Conservation (phyloP, 2,329 filamentous ascomycete species). For the Arthrobotrys iridis region DNA sequence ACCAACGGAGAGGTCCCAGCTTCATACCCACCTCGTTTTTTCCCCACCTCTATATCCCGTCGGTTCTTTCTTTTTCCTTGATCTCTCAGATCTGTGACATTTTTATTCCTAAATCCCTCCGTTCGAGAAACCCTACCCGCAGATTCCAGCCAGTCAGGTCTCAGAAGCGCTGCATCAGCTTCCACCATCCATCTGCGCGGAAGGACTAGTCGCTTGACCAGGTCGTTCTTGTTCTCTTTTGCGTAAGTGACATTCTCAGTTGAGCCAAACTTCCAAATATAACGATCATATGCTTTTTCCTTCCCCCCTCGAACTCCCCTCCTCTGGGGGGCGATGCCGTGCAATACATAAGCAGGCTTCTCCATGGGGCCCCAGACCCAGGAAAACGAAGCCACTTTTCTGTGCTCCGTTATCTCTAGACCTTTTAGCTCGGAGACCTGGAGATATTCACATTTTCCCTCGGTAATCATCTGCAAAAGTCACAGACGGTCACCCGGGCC, state of each 20-base stretch:
- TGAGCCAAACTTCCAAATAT: constrained; percentile 17
- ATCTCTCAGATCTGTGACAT: constrained; percentile 20
- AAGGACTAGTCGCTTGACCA: constrained; percentile 54
- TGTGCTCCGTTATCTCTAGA: constrained; percentile 28
- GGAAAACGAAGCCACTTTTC: constrained; percentile 12
- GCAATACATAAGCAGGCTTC: constrained; percentile 41
- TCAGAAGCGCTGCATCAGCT: constrained; percentile 45
- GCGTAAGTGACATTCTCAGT: constrained; percentile 53
- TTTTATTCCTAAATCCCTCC: constrained; percentile 29
- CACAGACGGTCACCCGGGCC: constrained; percentile 31
- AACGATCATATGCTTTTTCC: constrained; percentile 46
- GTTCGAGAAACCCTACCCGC: constrained; percentile 24
- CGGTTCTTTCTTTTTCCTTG: constrained; percentile 36
- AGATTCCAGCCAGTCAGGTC: constrained; percentile 13
- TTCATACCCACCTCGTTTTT: constrained; percentile 16
- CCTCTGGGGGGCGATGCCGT: constrained; percentile 25
- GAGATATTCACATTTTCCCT: constrained; percentile 48
- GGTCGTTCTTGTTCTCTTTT: constrained; percentile 35
- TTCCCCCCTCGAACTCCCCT: constrained; percentile 6
- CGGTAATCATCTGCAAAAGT: constrained; percentile 54
- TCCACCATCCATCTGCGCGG: constrained; percentile 35
- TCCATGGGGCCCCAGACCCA: constrained; percentile 37
- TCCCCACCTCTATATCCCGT: constrained; percentile 46
- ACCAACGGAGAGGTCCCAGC: too few species aligned
- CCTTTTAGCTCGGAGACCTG: constrained; percentile 50